Evolutionary conservation across 1,284 basidiomycete genomes (phyloP), one percentile per base, ranked within the genome.

Genomic region (Hypsizygus ulmarius): DNA sequence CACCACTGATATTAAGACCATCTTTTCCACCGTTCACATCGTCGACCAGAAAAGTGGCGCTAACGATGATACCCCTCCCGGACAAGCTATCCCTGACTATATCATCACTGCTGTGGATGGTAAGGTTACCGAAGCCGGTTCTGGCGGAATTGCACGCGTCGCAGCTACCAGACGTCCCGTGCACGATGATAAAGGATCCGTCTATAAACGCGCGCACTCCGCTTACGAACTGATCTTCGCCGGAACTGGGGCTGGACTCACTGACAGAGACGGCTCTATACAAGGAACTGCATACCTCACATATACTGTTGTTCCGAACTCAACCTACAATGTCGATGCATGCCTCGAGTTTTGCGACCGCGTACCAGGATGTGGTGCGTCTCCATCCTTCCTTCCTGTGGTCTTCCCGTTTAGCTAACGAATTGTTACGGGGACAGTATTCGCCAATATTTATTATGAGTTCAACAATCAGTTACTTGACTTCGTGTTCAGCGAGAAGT

Each of bases 371-470:
- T 73, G 71, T 58, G 70, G 71, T 70, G 50, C 37, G 66, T 61
- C 10, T 25, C 21, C 35, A 33, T 36, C 7, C 2, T 12, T 38
- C 32, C 15, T 7, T 7, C 21, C 21, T 25, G 4, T 25, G 40
- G 6, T 5, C 11, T 33, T 42, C 25, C 42, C 10, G 11, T 28
- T 33, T 39, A 40, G 30, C 14, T 36, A 5, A 34, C 19, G 43
- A 16, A 28, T 25, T 7, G 7, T 25, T 25, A 25, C 21, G 43
- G 21, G 7, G 21, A 15, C 15, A 75, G 73, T 73, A 2, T 74
- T 74, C 45, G 72, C 63, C 15, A 74, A 75, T 51, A 40, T 75
- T 18, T 75, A 66, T 51, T 74, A 75, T 56, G 72, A 75, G 47
- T 67, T 61, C 59, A 73, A 72, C 55, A 74, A 73, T 49, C 46